Percentiles rank a stretch among this genome's conserved stretches.
phyloP scores from a whole-genome alignment of 352 stramenopile genomes.

The Phytopythium boreale region DNA sequence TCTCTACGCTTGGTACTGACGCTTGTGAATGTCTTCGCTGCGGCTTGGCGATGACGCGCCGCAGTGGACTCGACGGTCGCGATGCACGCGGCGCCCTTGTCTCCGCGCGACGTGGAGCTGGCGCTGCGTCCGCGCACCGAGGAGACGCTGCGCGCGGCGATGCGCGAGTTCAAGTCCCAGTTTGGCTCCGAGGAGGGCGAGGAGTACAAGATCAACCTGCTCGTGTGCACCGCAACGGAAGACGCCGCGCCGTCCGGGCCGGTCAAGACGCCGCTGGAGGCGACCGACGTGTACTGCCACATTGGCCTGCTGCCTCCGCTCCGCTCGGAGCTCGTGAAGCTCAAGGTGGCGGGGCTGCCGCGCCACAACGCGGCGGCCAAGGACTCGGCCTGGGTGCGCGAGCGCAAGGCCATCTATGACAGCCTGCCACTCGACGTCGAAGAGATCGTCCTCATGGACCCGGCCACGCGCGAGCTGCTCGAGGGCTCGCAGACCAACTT shows the following conservation, averaged over 20 bases:
- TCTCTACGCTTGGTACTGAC: neutral
- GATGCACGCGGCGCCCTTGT: slow-evolving; percentile 36
- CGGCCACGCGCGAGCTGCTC: slow-evolving; percentile 40
- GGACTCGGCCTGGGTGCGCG: slow-evolving; percentile 70
- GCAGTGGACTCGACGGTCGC: slow-evolving; percentile 71
- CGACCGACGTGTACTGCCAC: slow-evolving; percentile 67
- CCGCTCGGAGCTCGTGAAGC: slow-evolving; percentile 59
- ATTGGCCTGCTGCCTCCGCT: slow-evolving; percentile 64
- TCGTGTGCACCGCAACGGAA: slow-evolving; percentile 46
- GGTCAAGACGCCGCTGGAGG: slow-evolving; percentile 16
- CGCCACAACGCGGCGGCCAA: slow-evolving; percentile 76
- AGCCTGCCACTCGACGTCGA: slow-evolving; percentile 59
- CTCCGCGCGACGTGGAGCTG: slow-evolving; percentile 29
- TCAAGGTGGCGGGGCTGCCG: slow-evolving; percentile 61
- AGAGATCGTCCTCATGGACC: slow-evolving; percentile 86
- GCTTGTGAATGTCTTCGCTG: neutral
- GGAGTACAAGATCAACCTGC: slow-evolving; percentile 84
- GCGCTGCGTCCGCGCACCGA: slow-evolving; percentile 53
- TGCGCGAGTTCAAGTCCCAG: slow-evolving; percentile 51
- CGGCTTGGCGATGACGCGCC: too few species aligned
- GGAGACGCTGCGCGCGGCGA: slow-evolving; percentile 63
- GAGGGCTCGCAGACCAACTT: slow-evolving; percentile 89
- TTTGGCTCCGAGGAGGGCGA: slow-evolving; percentile 39
- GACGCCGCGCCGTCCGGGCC: neutral
- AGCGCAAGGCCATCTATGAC: slow-evolving; percentile 77